phyloP scores from a whole-genome alignment of 192 early-diverging fungal genomes.

The Coemansia sp. region DNA sequence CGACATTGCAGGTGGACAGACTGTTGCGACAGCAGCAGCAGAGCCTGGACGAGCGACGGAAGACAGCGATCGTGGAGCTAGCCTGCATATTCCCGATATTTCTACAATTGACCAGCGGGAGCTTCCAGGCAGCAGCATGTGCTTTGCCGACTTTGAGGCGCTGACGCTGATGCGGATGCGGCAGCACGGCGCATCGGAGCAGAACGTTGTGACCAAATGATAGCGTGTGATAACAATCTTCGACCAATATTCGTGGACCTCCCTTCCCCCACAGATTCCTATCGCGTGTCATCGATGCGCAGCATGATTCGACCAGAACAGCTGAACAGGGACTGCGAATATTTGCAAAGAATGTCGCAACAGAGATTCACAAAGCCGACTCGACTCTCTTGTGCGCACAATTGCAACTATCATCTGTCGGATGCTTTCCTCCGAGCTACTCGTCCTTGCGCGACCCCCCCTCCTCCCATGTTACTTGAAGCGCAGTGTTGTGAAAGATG shows the following conservation, averaged over 20 bases:
- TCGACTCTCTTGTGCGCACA: neutral
- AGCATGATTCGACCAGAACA: neutral
- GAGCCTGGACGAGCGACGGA: neutral
- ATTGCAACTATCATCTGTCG: neutral
- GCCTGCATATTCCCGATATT: conserved; percentile 17
- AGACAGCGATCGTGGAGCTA: neutral
- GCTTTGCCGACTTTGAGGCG: conserved; percentile 44
- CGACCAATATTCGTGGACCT: neutral
- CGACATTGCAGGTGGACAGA: neutral
- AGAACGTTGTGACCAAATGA: neutral
- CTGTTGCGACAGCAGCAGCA: neutral
- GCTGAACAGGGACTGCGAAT: neutral
- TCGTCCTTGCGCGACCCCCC: neutral
- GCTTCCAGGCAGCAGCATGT: conserved; percentile 29
- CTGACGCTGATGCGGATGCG: conserved; percentile 52
- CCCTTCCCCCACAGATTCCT: neutral
- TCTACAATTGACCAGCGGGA: conserved; percentile 25
- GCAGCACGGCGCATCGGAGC: conserved; percentile 9
- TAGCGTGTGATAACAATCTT: conserved; percentile 4
- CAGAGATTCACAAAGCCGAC: neutral
- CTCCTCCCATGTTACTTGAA: neutral
- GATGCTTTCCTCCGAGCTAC: neutral
- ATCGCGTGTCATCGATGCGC: neutral
- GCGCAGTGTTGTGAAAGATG: neutral
- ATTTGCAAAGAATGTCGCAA: neutral